Evolutionary conservation across 2,329 filamentous ascomycete species (phyloP), one percentile per base, ranked within the genome.

Genomic region (Venturia pyrina): DNA sequence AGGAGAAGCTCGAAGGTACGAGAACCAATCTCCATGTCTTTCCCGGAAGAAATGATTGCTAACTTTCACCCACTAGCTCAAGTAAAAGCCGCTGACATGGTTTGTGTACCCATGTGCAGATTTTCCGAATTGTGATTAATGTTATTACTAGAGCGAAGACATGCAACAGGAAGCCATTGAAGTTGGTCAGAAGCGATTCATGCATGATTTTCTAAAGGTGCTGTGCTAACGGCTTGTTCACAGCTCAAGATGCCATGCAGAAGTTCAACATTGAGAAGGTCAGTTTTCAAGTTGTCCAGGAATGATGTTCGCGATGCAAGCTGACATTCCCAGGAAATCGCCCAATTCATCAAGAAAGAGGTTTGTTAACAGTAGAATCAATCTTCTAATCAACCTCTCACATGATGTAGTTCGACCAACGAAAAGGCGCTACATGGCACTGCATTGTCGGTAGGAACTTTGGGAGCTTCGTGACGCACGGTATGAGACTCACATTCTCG

Each of bases 381-480:
- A 21, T 6, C 40, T 8, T 15, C 5, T 11, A 21, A 10, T 28
- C 43, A 19, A 21, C 2, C 5, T 40, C 46, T 63, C n/a, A 46
- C 40, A 37, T 8, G 34, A 24, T 11, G 32, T 65, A 98, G 93
- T 98, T 99, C 74, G 95, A 99, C 77, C 90, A 91, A 74, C 89
- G 93, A 76, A 97, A 97, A 82, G 95, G 95, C 44, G 93, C 93
- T 69, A 99, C 95, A 76, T 99, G 93, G 95, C 95, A 99, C 80
- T 99, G 95, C 80, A 97, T 99, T 71, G 95, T 99, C 43, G 95
- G 95, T 69, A 86, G 95, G 71, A 98, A 99, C 83, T 99, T 99
- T 80, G 95, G 95, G 72, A 98, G 93, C 80, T 99, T 98, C 72
- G 95, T 99, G 63, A 99, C 95, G 50, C 95, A 99, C 75, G 93